Percentiles rank a stretch among this genome's conserved stretches.
These are phyloP conservation scores for Flaveria floridana DNA, from an alignment of 140 eudicot genomes.

Conservation along the genomic window DNA sequence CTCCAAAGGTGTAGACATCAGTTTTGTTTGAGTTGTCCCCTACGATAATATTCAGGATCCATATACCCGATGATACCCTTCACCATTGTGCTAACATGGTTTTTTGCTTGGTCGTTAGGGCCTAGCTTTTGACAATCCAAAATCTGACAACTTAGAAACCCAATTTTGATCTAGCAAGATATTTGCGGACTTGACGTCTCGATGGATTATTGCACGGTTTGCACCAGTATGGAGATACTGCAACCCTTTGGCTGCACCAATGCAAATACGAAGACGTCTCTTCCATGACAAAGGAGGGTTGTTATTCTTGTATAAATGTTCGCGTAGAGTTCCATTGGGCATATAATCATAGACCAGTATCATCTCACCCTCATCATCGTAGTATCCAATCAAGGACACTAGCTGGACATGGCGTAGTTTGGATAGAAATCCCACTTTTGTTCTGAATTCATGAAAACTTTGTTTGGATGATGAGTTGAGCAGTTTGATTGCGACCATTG, in stretches of 20 bases:
- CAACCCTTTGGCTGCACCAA: constrained; percentile 61
- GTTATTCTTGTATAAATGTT: constrained; percentile 42
- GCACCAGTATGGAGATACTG: constrained; percentile 53
- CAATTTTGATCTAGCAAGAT: constrained; percentile 54
- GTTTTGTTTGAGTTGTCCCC: constrained; percentile 30
- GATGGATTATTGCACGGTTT: constrained; percentile 43
- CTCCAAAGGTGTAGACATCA: constrained; percentile 40
- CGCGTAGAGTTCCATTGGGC: constrained; percentile 42
- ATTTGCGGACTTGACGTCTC: constrained; percentile 59
- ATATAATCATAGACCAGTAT: constrained; percentile 14
- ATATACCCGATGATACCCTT: constrained; percentile 67
- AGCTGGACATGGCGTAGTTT: constrained; percentile 51
- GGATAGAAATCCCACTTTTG: constrained; percentile 49
- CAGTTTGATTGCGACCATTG: constrained; percentile 51
- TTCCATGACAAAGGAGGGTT: constrained; percentile 48
- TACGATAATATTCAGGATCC: constrained; percentile 40
- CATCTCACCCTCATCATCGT: constrained; percentile 54
- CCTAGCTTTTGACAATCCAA: constrained; percentile 62
- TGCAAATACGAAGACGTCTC: constrained; percentile 50
- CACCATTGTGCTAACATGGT: constrained; percentile 55
- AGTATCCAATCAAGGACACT: constrained; percentile 55
- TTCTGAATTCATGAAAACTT: constrained; percentile 44
- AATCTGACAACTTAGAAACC: constrained; percentile 67
- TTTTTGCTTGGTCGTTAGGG: constrained; percentile 16
- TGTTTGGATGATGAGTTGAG: constrained; percentile 48